phyloP scores from a whole-genome alignment of 2,329 filamentous ascomycete species.

The Penicillium glabrum region DNA sequence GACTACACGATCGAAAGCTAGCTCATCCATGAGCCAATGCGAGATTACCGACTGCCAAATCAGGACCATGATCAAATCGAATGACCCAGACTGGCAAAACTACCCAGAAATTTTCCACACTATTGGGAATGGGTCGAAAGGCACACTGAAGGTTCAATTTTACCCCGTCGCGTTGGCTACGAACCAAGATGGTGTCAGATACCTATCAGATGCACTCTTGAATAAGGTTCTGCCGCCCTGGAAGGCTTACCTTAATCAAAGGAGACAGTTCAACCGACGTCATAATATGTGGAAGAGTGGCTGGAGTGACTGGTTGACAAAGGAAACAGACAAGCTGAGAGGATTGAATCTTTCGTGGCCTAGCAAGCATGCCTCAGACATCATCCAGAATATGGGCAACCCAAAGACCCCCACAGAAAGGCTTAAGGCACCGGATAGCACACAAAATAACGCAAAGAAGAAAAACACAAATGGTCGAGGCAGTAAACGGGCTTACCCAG shows the following conservation, averaged over 20 bases:
- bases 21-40: no score
- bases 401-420: background rate
- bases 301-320: background rate
- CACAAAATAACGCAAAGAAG: no score
- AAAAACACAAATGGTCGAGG: background rate
- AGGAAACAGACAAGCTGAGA: background rate
- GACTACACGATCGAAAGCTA: no score
- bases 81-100: background rate
- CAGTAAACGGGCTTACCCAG: no score
- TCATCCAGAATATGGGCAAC: background rate
- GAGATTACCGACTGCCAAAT: no score
- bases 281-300: no score
- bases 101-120: background rate
- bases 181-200: background rate
- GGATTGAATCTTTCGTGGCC: background rate
- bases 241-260: background rate
- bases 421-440: background rate
- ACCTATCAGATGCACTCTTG: background rate
- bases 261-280: background rate
- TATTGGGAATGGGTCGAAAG: background rate
- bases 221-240: background rate
- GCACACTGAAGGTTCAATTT: background rate
- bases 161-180: background rate
- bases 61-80: background rate
- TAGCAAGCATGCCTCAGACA: background rate